Base-by-base conservation (phyloP, 495 filamentous ascomycete species). In the Parathielavia appendiculata region DNA sequence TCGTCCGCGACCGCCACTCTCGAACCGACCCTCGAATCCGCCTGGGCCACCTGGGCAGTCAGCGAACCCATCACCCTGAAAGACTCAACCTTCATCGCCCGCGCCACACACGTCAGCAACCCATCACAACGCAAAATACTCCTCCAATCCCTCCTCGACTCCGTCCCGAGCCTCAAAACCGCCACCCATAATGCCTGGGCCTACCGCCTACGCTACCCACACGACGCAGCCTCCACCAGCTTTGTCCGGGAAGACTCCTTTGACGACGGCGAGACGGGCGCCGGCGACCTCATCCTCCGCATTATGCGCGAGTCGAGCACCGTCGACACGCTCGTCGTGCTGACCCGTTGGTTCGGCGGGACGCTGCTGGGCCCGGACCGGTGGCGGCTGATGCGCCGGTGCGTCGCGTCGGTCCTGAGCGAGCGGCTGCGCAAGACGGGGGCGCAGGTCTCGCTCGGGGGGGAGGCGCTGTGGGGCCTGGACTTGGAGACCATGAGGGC, bases 301-400 rank as follows among this genome's bases (percentile, higher is more conserved):
- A 71, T 95, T 46, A 79, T 98, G 79, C 85, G 91, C 69, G 72
- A 90, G 59, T 86, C 88, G 79, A 81, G 87, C 69, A 83, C 90
- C 2, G 86, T 86, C 75, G 81, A 91, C 73, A 86, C 89, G 1
- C 77, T 96, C 16, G 88, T 98, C 7, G 90, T 98, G 19, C 88
- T 98, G 47, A 88, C 86, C 36, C 77, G 93, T 30, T 98, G 93
- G 93, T 97, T 90, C 69, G 93, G 93, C 0, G 93, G 93, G 0
- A 78, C 92, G 6, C 80, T 89, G 59, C 74, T 98, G 11, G 93
- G 93, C 0, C 87, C 89, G 13, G 93, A 95, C 69, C 76, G 93
- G 40, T 83, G 79, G 79, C 73, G 79, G 26, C 70, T 83, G 59
- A 83, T 83, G 75, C 67, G 76, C 7, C 73, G 73, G 47, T 75